Evolutionary conservation across 352 stramenopile species (phyloP), one percentile per base, ranked within the genome.

Genomic region (Pythium sp.): DNA sequence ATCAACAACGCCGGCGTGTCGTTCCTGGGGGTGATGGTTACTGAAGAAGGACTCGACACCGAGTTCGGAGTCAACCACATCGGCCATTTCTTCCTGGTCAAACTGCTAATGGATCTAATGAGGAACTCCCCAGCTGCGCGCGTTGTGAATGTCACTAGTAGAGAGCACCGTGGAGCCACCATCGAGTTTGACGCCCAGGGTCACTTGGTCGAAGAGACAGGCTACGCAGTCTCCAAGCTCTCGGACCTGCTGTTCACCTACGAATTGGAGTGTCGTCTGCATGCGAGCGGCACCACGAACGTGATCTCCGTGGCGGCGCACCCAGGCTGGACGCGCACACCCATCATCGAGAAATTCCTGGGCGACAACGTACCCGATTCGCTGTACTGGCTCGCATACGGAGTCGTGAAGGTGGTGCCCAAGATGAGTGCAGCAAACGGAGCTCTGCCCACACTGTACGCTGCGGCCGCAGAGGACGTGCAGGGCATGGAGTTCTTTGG

Each of bases 31-130:
- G 24, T 32, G 30, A 47, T 7, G 60, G 28, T 15, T 8, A 73
- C 62, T 22, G 12, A 60, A 5, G 65, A 78, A 15, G 78, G 79
- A 11, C 58, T 79, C 28, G 70, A 81, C 57, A 71, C 58, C 6
- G 76, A 74, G 0, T 89, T 89, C 64, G 77, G 69, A 24, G 74
- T 79, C 66, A 87, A 89, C 68, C 68, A 81, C 56, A 58, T 89
- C 5, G 77, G 80, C 15, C 77, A 89, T 49, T 87, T 88, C 68
- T 75, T 72, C 55, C 69, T 89, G 22, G 87, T 79, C 4, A 67
- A 58, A 28, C 65, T 84, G 62, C 47, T 86, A 24, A 72, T 80
- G 36, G 68, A 74, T 54, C 68, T 2, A 32, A 4, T 32, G 30
- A 32, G 30, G 30, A 32, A 6, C 30, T 36, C 56, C 4, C 65